A percentile compares a stretch with the other conserved stretches of the same genome.
Evolutionary conservation across 2,329 filamentous ascomycete species (phyloP).

Genomic region (Lachnellula subtilissima): DNA sequence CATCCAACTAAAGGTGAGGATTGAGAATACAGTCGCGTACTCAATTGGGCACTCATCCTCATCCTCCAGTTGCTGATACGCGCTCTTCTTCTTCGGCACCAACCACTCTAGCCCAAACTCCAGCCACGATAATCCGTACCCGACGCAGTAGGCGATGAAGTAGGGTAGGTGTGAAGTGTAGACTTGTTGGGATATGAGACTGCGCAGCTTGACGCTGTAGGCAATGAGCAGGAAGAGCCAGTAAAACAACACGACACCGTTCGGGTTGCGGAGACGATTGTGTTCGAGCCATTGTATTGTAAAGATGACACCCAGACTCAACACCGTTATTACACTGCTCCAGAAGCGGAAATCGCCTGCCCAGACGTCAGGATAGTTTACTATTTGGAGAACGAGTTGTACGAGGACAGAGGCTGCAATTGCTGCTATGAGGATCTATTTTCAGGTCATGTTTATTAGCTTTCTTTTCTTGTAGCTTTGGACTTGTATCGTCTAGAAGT

Average conservation of each 20-base stretch:
- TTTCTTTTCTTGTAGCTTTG: background rate
- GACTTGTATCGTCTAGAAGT: slow-evolving; percentile 26
- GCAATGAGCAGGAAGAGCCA: slow-evolving; percentile 66
- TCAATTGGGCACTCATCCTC: slow-evolving; percentile 69
- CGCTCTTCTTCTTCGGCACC: slow-evolving; percentile 63
- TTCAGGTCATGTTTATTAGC: slow-evolving; percentile 1
- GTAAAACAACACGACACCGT: slow-evolving; percentile 67
- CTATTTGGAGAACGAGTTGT: slow-evolving; percentile 59
- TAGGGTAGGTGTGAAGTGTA: slow-evolving; percentile 53
- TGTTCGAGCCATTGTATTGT: slow-evolving; percentile 67
- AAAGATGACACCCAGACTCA: slow-evolving; percentile 59
- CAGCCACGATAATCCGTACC: slow-evolving; percentile 52
- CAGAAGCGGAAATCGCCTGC: slow-evolving; percentile 65
- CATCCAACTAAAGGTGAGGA: slow-evolving; percentile 97
- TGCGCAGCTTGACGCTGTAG: slow-evolving; percentile 63
- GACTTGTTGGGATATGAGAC: slow-evolving; percentile 57
- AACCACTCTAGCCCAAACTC: slow-evolving; percentile 67
- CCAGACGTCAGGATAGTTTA: slow-evolving; percentile 55
- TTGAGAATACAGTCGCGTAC: slow-evolving; percentile 90
- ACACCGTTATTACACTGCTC: slow-evolving; percentile 57
- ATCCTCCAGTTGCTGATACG: slow-evolving; percentile 62
- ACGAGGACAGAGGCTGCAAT: slow-evolving; percentile 53
- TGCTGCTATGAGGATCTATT: slow-evolving; percentile 51
- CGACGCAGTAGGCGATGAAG: slow-evolving; percentile 58
- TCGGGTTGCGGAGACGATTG: slow-evolving; percentile 62